Evolutionary conservation across 129 eudicot genomes (phyloP).

Genomic region (Calendula officinalis): DNA sequence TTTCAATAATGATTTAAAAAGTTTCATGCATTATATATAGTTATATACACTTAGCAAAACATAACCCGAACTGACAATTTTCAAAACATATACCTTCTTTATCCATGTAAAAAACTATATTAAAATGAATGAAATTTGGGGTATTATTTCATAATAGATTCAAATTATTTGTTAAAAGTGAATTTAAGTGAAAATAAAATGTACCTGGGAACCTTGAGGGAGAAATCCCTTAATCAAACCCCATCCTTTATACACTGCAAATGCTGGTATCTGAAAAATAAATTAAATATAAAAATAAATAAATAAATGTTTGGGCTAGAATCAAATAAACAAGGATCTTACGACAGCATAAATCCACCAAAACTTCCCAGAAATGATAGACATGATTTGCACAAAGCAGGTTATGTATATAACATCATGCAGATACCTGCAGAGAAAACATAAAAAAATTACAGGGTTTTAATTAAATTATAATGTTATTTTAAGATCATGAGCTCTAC

Average conservation of each 20-base stretch:
- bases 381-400: slow-evolving; percentile 75
- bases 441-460: not conserved
- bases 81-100: too few species aligned
- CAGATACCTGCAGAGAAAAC: slow-evolving; percentile 61
- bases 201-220: slow-evolving; percentile 76
- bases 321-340: slow-evolving; percentile 26
- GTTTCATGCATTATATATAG: not conserved
- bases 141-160: not conserved
- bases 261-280: slow-evolving; percentile 73
- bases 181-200: not conserved
- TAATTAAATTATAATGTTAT: too few species aligned
- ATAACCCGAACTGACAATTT: too few species aligned
- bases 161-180: not conserved
- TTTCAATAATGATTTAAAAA: not conserved
- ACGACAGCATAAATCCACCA: slow-evolving; percentile 96
- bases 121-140: too few species aligned
- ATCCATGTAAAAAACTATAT: too few species aligned
- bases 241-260: slow-evolving; percentile 73
- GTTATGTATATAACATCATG: slow-evolving; percentile 93
- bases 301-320: too few species aligned
- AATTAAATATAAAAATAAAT: not conserved
- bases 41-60: not conserved
- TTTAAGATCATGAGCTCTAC: too few species aligned
- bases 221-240: slow-evolving; percentile 79
- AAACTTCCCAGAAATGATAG: slow-evolving; percentile 86